phyloP scores from a whole-genome alignment of 1,284 basidiomycete species.

The Stygiomarasmius scandens region DNA sequence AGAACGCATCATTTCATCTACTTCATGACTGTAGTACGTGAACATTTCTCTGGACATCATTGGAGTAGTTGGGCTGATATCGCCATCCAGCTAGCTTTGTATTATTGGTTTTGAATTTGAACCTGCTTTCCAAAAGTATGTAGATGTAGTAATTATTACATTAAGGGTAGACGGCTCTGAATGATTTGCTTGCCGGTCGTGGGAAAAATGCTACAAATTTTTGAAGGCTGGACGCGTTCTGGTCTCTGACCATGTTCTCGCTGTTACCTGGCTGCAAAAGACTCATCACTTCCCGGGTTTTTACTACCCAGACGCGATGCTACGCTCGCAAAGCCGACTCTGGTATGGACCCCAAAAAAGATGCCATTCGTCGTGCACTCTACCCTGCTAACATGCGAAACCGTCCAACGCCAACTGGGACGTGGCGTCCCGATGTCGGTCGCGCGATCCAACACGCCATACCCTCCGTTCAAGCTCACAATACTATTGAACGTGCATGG shows the following conservation, averaged over 20 bases:
- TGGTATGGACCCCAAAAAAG: conserved; percentile 61
- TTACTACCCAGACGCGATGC: conserved; percentile 24
- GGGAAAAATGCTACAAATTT: background rate
- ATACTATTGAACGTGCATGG: conserved; percentile 94
- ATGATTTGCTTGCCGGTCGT: too few species aligned
- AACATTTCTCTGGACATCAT: background rate
- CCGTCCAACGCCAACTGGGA: conserved; percentile 73
- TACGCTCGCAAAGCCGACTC: conserved; percentile 31
- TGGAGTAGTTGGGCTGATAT: background rate
- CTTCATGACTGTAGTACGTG: conserved; percentile 17
- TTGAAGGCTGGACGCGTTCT: background rate
- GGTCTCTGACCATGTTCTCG: conserved; percentile 2
- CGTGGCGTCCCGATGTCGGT: conserved; percentile 78
- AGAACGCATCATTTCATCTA: conserved; percentile 48
- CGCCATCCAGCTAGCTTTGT: background rate
- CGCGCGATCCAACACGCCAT: conserved; percentile 74
- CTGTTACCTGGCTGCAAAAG: background rate
- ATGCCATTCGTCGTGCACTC: conserved; percentile 75
- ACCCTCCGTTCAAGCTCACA: conserved; percentile 86
- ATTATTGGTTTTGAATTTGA: background rate
- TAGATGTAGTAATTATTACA: too few species aligned
- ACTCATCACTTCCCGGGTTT: background rate
- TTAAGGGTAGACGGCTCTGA: too few species aligned
- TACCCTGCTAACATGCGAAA: conserved; percentile 79
- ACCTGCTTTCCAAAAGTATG: background rate